These are phyloP conservation scores for Malassezia psittaci DNA, from an alignment of 1,284 basidiomycete species.

Conservation along the genomic window DNA sequence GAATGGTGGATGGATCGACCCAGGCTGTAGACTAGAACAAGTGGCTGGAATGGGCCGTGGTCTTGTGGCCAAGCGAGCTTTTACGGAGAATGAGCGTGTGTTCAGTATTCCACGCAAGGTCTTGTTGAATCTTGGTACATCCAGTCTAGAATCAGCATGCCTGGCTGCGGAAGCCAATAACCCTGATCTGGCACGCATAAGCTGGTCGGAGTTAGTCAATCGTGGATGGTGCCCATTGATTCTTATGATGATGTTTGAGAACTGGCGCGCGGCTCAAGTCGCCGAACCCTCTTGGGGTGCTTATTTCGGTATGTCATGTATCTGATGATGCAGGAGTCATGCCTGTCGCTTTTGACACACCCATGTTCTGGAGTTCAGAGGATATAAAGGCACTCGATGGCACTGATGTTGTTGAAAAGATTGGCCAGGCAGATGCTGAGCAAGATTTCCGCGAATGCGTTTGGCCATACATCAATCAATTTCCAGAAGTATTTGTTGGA, in stretches of 20 bases:
- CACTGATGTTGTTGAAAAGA: conserved; percentile 73
- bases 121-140: conserved; percentile 70
- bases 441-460: conserved; percentile 55
- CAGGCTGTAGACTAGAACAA: conserved; percentile 52
- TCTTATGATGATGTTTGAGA: conserved; percentile 90
- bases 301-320: conserved; percentile 19
- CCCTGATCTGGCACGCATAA: neutral
- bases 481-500: conserved; percentile 29
- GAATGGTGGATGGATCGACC: conserved; percentile 45
- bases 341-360: conserved; percentile 64
- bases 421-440: conserved; percentile 76
- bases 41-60: conserved; percentile 60
- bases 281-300: conserved; percentile 23
- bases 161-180: conserved; percentile 13
- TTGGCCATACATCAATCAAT: conserved; percentile 47
- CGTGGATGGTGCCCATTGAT: conserved; percentile 78
- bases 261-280: conserved; percentile 35
- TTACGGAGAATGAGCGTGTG: conserved; percentile 63
- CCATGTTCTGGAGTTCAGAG: conserved; percentile 80
- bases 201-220: conserved; percentile 23
- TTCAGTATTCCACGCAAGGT: conserved; percentile 72
- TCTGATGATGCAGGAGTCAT: conserved; percentile 49
- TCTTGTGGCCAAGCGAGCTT: conserved; percentile 60
- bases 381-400: conserved; percentile 71
- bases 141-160: conserved; percentile 50